Percentiles rank a stretch among this genome's conserved stretches.
phyloP scores from a whole-genome alignment of 2,329 filamentous ascomycete genomes.

The Exophiala dermatitidis region DNA sequence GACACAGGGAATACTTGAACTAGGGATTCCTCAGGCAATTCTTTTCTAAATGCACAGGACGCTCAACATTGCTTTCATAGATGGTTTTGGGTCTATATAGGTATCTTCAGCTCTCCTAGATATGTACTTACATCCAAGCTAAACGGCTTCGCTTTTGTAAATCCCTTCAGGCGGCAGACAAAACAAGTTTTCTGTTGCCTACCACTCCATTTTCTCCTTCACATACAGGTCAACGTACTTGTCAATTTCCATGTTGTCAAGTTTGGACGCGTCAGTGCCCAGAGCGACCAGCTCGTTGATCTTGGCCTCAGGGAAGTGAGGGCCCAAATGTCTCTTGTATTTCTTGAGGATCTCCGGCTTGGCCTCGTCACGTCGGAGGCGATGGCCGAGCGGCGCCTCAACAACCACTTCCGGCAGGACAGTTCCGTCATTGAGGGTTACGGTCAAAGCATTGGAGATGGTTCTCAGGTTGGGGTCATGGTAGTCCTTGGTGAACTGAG shows the following conservation, averaged over 20 bases:
- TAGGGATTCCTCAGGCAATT: neutral
- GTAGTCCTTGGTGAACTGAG: conserved; percentile 90
- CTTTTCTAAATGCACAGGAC: neutral
- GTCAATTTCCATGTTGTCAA: conserved; percentile 79
- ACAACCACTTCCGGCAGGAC: conserved; percentile 84
- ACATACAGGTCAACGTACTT: conserved; percentile 86
- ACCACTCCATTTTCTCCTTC: conserved; percentile 44
- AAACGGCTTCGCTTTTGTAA: neutral
- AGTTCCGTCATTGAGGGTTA: conserved; percentile 90
- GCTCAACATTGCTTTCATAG: neutral
- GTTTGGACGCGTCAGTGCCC: conserved; percentile 63
- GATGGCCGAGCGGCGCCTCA: conserved; percentile 90
- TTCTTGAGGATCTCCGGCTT: conserved; percentile 96
- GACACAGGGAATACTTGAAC: neutral
- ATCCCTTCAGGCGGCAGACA: too few species aligned
- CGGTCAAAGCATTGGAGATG: conserved; percentile 93
- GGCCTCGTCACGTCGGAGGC: conserved; percentile 83
- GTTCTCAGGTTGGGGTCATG: conserved; percentile 88
- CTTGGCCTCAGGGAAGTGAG: conserved; percentile 68
- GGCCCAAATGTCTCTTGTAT: conserved; percentile 84
- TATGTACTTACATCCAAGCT: neutral
- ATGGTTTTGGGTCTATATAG: neutral
- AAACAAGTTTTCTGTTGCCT: conserved; percentile 2
- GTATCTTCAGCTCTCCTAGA: neutral
- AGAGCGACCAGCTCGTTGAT: conserved; percentile 78